Percentiles rank a stretch among this genome's conserved stretches.
Evolutionary conservation across 129 eudicot species (phyloP).

Genomic region (Pseudognaphalium luteoalbum): DNA sequence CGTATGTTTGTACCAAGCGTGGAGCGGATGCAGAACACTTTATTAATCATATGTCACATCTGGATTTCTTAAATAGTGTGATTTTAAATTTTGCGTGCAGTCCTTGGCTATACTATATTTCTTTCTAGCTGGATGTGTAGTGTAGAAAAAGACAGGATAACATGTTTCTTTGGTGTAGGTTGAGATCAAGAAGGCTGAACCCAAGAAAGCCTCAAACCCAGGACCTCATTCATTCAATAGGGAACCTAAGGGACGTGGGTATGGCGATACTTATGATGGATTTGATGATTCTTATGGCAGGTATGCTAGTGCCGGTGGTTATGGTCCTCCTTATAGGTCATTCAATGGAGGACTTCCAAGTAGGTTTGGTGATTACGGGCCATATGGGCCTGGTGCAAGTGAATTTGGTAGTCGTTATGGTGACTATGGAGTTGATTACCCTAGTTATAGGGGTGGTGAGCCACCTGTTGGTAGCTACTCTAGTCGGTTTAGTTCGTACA

Average conservation of each 20-base stretch:
- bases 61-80: background rate
- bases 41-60: background rate
- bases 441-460: conserved; percentile 66
- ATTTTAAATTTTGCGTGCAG: conserved; percentile 8
- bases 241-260: conserved; percentile 81
- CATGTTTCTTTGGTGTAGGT: conserved; percentile 85
- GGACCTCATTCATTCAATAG: conserved; percentile 75
- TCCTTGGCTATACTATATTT: background rate
- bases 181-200: conserved; percentile 99
- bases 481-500: conserved; percentile 68
- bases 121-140: conserved; percentile 11
- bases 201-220: conserved; percentile 95
- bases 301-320: conserved; percentile 53
- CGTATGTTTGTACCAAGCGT: conserved; percentile 8
- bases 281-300: conserved; percentile 61
- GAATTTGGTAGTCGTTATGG: conserved; percentile 62
- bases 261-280: conserved; percentile 54
- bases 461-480: conserved; percentile 60
- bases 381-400: conserved; percentile 46
- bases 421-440: conserved; percentile 56
- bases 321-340: conserved; percentile 82
- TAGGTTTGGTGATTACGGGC: conserved; percentile 73
- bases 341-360: conserved; percentile 47
- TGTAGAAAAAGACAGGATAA: conserved; percentile 44
- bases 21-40: background rate